Conservation (phyloP, 768 basidiomycete genomes). For the Boletus sensibilis region DNA sequence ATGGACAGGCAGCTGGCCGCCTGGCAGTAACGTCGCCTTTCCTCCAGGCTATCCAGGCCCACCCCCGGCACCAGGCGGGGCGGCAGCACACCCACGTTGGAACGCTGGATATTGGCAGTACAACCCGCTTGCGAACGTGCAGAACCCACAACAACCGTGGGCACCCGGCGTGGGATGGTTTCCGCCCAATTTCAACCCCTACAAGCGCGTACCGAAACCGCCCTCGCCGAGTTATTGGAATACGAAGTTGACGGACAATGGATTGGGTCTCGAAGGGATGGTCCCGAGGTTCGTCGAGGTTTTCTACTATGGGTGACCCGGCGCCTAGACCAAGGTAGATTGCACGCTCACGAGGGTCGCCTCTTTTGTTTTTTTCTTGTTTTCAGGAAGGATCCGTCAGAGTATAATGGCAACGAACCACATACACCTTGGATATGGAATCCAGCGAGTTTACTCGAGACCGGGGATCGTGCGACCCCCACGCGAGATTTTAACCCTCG, state of each 20-base stretch:
- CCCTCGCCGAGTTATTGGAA: slow-evolving; percentile 68
- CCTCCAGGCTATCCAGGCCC: slow-evolving; percentile 41
- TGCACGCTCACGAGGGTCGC: slow-evolving; percentile 8
- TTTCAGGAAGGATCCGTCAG: slow-evolving; percentile 31
- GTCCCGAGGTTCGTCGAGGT: slow-evolving; percentile 49
- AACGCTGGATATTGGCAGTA: slow-evolving; percentile 52
- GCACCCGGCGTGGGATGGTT: slow-evolving; percentile 34
- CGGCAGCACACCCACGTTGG: slow-evolving; percentile 47
- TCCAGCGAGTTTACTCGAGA: slow-evolving; percentile 43
- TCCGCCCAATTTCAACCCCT: slow-evolving; percentile 49
- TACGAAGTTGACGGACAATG: slow-evolving; percentile 57
- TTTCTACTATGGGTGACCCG: not conserved
- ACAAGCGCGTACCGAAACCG: slow-evolving; percentile 59
- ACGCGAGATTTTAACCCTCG: slow-evolving; percentile 29
- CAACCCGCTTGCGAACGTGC: slow-evolving; percentile 41
- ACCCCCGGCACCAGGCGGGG: slow-evolving; percentile 56
- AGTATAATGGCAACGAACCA: slow-evolving; percentile 36
- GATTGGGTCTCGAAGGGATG: slow-evolving; percentile 65
- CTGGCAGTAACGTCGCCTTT: slow-evolving; percentile 26
- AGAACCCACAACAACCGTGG: slow-evolving; percentile 30
- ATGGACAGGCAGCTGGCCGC: slow-evolving; percentile 41
- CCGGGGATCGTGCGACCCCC: slow-evolving; percentile 28
- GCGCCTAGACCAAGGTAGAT: not conserved
- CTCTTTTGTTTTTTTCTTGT: not conserved
- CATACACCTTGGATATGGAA: slow-evolving; percentile 79